Base-by-base conservation (phyloP, 805 yeast species). In the Komagataella pseudopastoris region DNA sequence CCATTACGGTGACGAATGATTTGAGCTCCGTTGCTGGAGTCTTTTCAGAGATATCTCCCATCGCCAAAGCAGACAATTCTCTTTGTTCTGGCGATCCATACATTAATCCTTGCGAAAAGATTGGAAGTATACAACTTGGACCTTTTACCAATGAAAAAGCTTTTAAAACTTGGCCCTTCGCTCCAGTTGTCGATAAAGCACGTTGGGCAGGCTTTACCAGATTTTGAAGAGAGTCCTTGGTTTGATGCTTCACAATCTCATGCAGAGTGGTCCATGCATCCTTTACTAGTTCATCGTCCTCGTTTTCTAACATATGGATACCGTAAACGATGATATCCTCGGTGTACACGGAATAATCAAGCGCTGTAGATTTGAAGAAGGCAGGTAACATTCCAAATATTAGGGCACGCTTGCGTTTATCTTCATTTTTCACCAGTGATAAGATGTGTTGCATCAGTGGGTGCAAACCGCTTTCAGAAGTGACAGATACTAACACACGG, bases 71-170 rank as follows among this genome's bases (percentile, higher is more conserved):
- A 30, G 96, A 78, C 23, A 72, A 69, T 64, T 90, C 97, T 67
- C 93, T 82, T 62, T 85, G 91, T 49, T 82, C 88, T 20, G 30
- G 30, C 50, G 78, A 77, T 56, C 99, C 99, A 66, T 89, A 88
- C 95, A 91, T 88, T 61, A 93, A 77, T 55, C 98, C 98, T 64
- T 91, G 96, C 58, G 88, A 71, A 71, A 93, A 93, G 51, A 95
- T 78, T 24, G 99, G 99, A 58, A 93, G 73, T 45, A 93, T 68
- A 68, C 95, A 85, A 62, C 77, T 81, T 54, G 96, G 95, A 49
- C 98, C 95, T 64, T 81, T 81, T 66, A 95, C 81, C 69, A 80
- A 60, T 55, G 77, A 63, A 65, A 90, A 86, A 0, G 88, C 96
- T 39, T 83, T 78, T 50, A 90, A 66, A 36, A 85, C 88, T 59